Conservation (phyloP, 805 yeast species). For the Kuraishia piskuri region DNA sequence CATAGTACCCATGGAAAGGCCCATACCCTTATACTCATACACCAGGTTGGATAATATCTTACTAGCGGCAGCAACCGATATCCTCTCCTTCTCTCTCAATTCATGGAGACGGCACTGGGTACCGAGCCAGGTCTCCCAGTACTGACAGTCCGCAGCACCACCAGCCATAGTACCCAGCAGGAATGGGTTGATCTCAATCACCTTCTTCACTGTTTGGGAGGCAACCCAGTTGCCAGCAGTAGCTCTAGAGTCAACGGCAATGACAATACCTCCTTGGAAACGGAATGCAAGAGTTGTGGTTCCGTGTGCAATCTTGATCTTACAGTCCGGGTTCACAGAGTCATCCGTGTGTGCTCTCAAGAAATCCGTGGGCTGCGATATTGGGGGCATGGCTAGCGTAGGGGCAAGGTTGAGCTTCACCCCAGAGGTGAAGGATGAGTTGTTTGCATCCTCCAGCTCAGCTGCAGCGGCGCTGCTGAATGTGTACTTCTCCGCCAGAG, state of each 20-base stretch:
- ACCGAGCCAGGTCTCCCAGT: slow-evolving; percentile 99
- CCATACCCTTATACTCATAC: slow-evolving; percentile 93
- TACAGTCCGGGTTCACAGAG: slow-evolving; percentile 84
- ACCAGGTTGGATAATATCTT: slow-evolving; percentile 87
- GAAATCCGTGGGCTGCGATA: slow-evolving; percentile 83
- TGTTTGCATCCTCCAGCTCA: slow-evolving; percentile 14
- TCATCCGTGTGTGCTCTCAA: slow-evolving; percentile 98
- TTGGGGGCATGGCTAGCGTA: slow-evolving; percentile 66
- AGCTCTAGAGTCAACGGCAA: slow-evolving; percentile 97
- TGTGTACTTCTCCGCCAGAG: slow-evolving; percentile 19
- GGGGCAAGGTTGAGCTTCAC: slow-evolving; percentile 41
- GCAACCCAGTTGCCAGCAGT: slow-evolving; percentile 98
- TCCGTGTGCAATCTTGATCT: slow-evolving; percentile 95
- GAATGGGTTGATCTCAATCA: slow-evolving; percentile 92
- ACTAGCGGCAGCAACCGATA: slow-evolving; percentile 93
- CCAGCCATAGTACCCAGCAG: slow-evolving; percentile 98
- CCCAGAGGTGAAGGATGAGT: slow-evolving; percentile 8
- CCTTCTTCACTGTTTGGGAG: slow-evolving; percentile 95
- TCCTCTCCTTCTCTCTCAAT: slow-evolving; percentile 88
- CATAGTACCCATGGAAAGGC: slow-evolving; percentile 99
- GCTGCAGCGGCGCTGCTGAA: slow-evolving; percentile 8
- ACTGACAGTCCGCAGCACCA: slow-evolving; percentile 99
- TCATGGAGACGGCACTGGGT: slow-evolving; percentile 94
- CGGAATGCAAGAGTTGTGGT: slow-evolving; percentile 97
- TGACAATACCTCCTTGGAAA: slow-evolving; percentile 90